A percentile compares a stretch with the other conserved stretches of the same genome.
These are phyloP conservation scores for Acmispon strigosus DNA, from an alignment of 306 rosid genomes.

Conservation along the genomic window DNA sequence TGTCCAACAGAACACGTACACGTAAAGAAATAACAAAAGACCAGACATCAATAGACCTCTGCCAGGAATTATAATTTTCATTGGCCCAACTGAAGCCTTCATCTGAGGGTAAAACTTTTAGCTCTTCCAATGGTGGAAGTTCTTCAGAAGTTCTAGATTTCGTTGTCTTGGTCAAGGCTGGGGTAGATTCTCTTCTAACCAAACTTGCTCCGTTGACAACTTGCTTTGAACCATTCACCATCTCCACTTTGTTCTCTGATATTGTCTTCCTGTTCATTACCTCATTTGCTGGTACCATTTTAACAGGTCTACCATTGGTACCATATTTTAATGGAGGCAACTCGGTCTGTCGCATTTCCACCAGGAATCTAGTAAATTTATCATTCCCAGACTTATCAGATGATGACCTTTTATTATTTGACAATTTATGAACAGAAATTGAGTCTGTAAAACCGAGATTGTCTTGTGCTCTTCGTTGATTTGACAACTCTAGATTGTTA, in stretches of 20 bases:
- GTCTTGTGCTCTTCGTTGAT: slow-evolving; percentile 33
- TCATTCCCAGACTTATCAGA: slow-evolving; percentile 7
- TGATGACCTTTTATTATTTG: slow-evolving; percentile 26
- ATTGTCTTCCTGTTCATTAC: slow-evolving; percentile 37
- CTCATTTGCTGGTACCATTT: slow-evolving; percentile 79
- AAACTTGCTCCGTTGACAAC: slow-evolving; percentile 51
- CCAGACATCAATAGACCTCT: slow-evolving; percentile 90
- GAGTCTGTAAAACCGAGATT: slow-evolving; percentile 55
- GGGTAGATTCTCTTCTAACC: slow-evolving; percentile 33
- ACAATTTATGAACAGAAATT: slow-evolving; percentile 38
- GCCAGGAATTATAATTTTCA: slow-evolving; percentile 79
- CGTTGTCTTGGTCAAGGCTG: slow-evolving; percentile 34
- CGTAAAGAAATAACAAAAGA: slow-evolving; percentile 79
- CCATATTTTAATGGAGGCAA: slow-evolving; percentile 41
- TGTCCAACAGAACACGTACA: slow-evolving; percentile 65
- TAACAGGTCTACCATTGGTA: slow-evolving; percentile 66
- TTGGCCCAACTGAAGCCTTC: slow-evolving; percentile 93
- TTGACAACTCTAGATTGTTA: slow-evolving; percentile 35
- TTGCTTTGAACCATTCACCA: slow-evolving; percentile 49
- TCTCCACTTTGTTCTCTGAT: slow-evolving; percentile 36
- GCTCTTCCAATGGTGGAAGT: slow-evolving; percentile 73
- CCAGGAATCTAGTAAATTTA: slow-evolving; percentile 27
- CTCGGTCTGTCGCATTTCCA: slow-evolving; percentile 54
- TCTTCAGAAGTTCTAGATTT: slow-evolving; percentile 29
- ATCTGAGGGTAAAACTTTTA: slow-evolving; percentile 81